Evolutionary conservation across 208 protist species (phyloP), one percentile per base, ranked within the genome.

Genomic region (Leishmania martiniquensis): DNA sequence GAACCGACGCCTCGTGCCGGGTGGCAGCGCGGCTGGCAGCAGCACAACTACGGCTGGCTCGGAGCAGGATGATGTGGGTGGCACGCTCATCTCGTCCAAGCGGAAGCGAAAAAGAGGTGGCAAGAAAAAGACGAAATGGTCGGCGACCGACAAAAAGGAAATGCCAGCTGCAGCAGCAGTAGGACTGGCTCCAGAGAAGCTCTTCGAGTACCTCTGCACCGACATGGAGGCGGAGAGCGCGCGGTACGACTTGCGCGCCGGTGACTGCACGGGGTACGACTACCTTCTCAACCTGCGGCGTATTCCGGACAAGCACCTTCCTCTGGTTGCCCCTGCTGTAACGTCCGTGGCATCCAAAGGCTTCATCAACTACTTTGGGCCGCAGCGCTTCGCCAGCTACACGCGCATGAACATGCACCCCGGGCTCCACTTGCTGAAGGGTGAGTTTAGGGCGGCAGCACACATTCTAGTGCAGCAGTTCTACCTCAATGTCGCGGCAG

Each of bases 351-450:
- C 87, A 37, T 54, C 69, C 49, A 94, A 96, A 67, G 94, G 94
- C 10, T 97, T 97, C 81, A 93, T 97, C 71, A 97, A 97, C 82
- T 97, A 97, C 81, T 95, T 95, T 85, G 89, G 90, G 47, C 85
- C 92, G 17, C 78, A 87, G 66, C 87, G 94, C 13, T 97, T 97
- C 67, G 83, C 89, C 67, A 82, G 87, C 25, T 93, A 94, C 85
- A 97, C 94, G 13, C 85, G 85, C 55, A 87, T 92, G 78, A 94
- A 95, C 74, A 95, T 95, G 90, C 94, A 97, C 84, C 92, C 92
- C 4, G 94, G 94, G 2, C 82, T 96, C 62, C 91, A 95, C 70
- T 81, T 97, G 4, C 80, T 97, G 5, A 94, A 94, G 72, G 92
- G 90, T 0, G 91, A 97, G 73, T 96, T 91, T 73, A 87, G 84